Base-by-base conservation (phyloP, 805 yeast genomes). In the Pichia heedii region DNA sequence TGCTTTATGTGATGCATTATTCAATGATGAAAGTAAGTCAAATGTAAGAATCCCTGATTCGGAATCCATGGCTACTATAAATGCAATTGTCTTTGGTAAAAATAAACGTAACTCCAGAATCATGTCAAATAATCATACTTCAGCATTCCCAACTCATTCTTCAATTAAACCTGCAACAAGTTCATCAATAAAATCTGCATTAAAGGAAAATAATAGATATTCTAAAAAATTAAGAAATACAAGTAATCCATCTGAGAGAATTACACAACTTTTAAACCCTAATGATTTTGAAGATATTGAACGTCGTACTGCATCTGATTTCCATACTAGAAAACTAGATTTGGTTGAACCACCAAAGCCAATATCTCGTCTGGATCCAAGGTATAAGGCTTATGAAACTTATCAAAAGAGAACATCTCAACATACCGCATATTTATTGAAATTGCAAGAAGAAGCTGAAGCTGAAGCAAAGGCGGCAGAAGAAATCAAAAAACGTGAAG, bases 1-100 rank as follows among this genome's bases (percentile, higher is more conserved):
- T 12, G 74, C 83, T 2, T 66, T 83, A 36, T 81, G 87, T 67
- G 90, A 83, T 63, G 79, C 76, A 60, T 76, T 83, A 45, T 83
- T 83, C 67, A 82, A 76, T 53, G 83, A 81, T 59, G 88, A 81
- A 54, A 73, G 71, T 50, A 44, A 47, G n/a, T 19, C 33, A 2
- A 44, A 45, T 36, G 33, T 46, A 20, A 42, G 51, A 19, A 44
- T 60, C 12, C 47, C 55, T 41, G 46, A 49, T 20, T 55, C 68
- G 2, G 76, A 79, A 18, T 67, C 69, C n/a, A 78, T 69, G 32
- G 81, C 79, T 0, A 60, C 60, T 15, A 52, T 61, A 54, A 79
- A 78, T 46, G 79, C 79, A 27, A 62, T 67, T 30, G 66, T 66
- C 29, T 64, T 57, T 36, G 61, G 53, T 24, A 37, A 44, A 2